Base-by-base conservation (phyloP, 306 rosid genomes). In the Alnus glutinosa region DNA sequence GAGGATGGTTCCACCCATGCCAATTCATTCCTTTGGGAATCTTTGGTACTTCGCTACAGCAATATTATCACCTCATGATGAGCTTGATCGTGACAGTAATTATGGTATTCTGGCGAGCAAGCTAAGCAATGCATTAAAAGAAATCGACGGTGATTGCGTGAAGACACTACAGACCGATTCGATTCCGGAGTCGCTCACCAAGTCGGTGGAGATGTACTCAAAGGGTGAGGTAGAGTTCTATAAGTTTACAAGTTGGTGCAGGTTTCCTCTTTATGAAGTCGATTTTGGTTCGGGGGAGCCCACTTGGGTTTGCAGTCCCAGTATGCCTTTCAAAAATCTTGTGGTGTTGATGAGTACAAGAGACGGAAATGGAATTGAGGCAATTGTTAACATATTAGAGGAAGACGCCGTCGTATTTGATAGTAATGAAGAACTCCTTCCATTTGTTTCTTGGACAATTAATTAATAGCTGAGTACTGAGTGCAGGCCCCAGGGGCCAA, bases 241-340 rank as follows among this genome's bases (percentile, higher is more conserved):
- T 39, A 39, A 10, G 14, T 81, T 75, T 11, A 72, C 34, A 10
- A 57, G 79, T 13, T 75, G 64, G 80, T 1, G 49, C 10, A 75
- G 47, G 13, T 36, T 80, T 55, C 59, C 28, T 18, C 18, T 55
- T 7, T 55, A 55, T 55, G 59, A 55, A 5, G 9, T 2, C 18
- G 59, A 55, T 55, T 55, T 55, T 18, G 59, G 59, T 0, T 55
- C 28, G 59, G 59, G 59, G 59, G 18, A 55, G 28, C 59, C 59
- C 7, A 55, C 59, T 1, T 55, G 59, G 59, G 59, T 18, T 0
- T 5, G 28, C 8, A 18, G 28, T 55, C 28, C 59, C 0, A 18
- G 59, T 18, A 1, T 18, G 28, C 28, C 28, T 55, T 18, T 5
- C 8, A 55, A 55, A 28, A 55, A 55, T 18, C 3, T 5, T 5